Conservation (phyloP, 1,139 yeast species). For the Scheffersomyces insectosa region DNA sequence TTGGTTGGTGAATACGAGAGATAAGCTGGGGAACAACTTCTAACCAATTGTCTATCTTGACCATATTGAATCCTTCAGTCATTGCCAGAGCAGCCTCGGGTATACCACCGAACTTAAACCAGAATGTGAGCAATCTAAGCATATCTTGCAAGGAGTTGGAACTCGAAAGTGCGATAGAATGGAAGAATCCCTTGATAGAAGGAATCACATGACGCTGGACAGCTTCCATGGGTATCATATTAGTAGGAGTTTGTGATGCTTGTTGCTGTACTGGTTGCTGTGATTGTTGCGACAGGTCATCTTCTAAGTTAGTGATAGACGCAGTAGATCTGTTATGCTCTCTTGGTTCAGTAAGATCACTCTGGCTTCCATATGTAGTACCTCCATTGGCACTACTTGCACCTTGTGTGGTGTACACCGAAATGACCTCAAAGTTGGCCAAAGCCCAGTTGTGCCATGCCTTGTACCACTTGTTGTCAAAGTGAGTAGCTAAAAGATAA, state of each 20-base stretch:
- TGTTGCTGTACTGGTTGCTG: slow-evolving; percentile 9
- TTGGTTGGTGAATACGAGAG: slow-evolving; percentile 95
- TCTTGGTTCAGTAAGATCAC: slow-evolving; percentile 27
- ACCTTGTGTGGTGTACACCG: slow-evolving; percentile 53
- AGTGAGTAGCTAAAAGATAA: slow-evolving; percentile 89
- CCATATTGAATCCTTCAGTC: slow-evolving; percentile 87
- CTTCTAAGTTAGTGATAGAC: too few species aligned
- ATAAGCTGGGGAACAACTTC: slow-evolving; percentile 95
- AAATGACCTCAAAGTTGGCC: slow-evolving; percentile 93
- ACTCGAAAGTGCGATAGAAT: slow-evolving; percentile 84
- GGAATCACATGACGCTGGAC: slow-evolving; percentile 90
- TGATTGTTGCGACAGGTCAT: too few species aligned
- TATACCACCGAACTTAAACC: slow-evolving; percentile 96
- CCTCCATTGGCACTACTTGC: slow-evolving; percentile 14
- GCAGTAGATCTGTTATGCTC: slow-evolving; percentile 18
- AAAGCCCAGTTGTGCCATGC: slow-evolving; percentile 99
- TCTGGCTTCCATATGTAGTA: slow-evolving; percentile 14
- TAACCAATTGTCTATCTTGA: slow-evolving; percentile 89
- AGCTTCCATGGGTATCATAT: slow-evolving; percentile 52
- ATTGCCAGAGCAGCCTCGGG: slow-evolving; percentile 90
- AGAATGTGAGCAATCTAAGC: slow-evolving; percentile 79
- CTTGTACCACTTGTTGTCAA: slow-evolving; percentile 91
- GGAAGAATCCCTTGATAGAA: slow-evolving; percentile 93
- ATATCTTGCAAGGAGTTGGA: slow-evolving; percentile 93
- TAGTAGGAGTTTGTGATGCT: slow-evolving; percentile 10